phyloP scores from a whole-genome alignment of 148 eudicot species.

The Fallopia convolvulus region DNA sequence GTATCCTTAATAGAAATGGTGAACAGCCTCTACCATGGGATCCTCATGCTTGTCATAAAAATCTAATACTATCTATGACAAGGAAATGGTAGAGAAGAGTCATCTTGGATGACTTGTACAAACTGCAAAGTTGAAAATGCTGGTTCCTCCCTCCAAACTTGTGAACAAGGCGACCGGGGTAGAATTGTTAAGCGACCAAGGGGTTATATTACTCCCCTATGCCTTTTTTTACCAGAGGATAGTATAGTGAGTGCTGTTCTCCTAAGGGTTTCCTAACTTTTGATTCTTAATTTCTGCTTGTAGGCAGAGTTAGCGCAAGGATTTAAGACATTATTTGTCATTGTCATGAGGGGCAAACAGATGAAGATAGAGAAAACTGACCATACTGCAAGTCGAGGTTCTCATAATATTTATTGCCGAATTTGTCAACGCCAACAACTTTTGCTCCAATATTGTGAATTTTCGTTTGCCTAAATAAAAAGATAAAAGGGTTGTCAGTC shows the following conservation, averaged over 20 bases:
- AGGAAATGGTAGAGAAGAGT: neutral
- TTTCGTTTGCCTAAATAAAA: conserved; percentile 81
- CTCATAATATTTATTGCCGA: conserved; percentile 88
- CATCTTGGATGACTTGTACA: neutral
- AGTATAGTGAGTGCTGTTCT: neutral
- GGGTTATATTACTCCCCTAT: neutral
- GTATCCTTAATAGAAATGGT: neutral
- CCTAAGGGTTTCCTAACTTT: neutral
- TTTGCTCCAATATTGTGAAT: conserved; percentile 89
- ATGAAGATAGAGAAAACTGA: conserved; percentile 24
- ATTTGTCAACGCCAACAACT: conserved; percentile 89
- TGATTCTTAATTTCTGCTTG: neutral
- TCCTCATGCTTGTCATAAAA: neutral
- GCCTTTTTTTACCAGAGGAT: neutral
- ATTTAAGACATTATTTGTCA: neutral
- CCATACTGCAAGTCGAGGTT: conserved; percentile 72
- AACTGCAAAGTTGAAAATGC: neutral
- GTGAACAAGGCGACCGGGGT: too few relatives aligned
- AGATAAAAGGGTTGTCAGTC: conserved; percentile 8
- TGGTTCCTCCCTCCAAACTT: too few relatives aligned
- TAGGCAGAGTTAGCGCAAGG: neutral
- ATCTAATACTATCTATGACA: neutral
- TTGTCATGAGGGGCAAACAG: neutral
- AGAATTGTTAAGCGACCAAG: too few relatives aligned
- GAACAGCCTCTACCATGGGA: neutral